Base-by-base conservation (phyloP, 176 grass and related monocot genomes). In the Pharus latifolius region DNA sequence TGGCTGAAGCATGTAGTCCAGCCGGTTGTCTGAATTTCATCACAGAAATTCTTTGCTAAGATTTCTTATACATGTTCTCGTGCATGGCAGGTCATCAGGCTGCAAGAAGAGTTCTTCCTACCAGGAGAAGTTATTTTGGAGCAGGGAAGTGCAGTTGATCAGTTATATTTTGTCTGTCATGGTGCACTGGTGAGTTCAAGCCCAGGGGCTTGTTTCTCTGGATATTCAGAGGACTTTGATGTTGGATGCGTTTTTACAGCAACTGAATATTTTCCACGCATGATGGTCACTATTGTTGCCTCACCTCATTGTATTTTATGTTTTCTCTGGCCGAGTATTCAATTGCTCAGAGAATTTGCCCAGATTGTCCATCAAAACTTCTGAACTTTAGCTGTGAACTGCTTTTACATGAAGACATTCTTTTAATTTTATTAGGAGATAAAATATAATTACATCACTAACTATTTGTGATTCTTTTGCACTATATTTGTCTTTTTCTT, bases 91-190 rank as follows among this genome's bases (percentile, higher is more conserved):
- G 76, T 94, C n/a, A 88, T 95, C 74, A 81, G 84, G 44, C 74
- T 99, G 38, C 87, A 99, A 58, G 96, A 99, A 80, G 96, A 99
- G 70, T 94, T 95, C 54, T 99, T 94, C 69, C 65, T 99, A 37
- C 96, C 96, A 15, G 90, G 84, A 65, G 96, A 99, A 80, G 79
- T 99, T 28, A 86, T 99, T 48, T 79, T 99, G 76, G 96, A 99
- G 72, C 96, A 88, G 68, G 96, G 96, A 27, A 86, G 78, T 53
- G 84, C 90, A 22, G 90, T 99, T 49, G 90, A 95, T 59, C 96
- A 99, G 60, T 42, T 99, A 20, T 99, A 99, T 76, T 99, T 99
- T 33, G 90, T 99, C 13, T 99, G 96, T 45, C 84, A 91, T 46
- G 96, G 96, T 56, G 6, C 22, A 5, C 73, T 99, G 82, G 96